These are phyloP conservation scores for Exidia glandulosa DNA, from an alignment of 768 basidiomycete genomes.

Conservation along the genomic window DNA sequence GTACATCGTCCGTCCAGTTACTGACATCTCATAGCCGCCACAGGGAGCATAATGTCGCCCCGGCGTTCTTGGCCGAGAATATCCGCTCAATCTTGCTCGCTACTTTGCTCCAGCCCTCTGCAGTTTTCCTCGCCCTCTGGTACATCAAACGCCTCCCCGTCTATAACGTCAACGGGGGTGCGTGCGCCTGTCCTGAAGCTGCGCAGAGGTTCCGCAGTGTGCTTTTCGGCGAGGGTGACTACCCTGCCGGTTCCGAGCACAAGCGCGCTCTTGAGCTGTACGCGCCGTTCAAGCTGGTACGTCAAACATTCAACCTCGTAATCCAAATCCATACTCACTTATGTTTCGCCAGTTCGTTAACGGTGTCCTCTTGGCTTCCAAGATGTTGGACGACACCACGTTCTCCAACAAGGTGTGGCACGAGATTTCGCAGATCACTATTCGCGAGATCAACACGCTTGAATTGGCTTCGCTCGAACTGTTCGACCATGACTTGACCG, in stretches of 20 bases:
- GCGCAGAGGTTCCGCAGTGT: not conserved
- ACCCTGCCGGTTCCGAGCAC: not conserved
- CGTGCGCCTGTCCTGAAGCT: not conserved
- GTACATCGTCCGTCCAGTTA: not conserved
- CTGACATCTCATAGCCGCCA: conserved; percentile 16
- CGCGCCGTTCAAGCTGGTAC: not conserved
- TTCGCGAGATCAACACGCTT: not conserved
- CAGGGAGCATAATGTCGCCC: conserved; percentile 36
- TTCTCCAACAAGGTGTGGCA: not conserved
- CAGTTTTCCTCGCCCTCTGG: conserved; percentile 67
- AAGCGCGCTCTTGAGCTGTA: not conserved
- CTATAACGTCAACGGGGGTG: conserved; percentile 32
- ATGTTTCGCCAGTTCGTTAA: not conserved
- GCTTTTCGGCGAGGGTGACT: not conserved
- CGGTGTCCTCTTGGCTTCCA: not conserved
- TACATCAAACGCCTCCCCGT: conserved; percentile 74
- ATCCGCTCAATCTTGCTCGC: conserved; percentile 68
- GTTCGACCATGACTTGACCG: not conserved
- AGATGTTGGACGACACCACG: not conserved
- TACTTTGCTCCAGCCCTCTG: conserved; percentile 73
- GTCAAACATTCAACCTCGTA: not conserved
- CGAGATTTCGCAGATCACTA: not conserved
- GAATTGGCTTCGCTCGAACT: not conserved
- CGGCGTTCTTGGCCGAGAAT: conserved; percentile 43
- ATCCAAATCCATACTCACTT: not conserved